Evolutionary conservation across 148 eudicot genomes (phyloP).

Genomic region (Beta vulgaris): DNA sequence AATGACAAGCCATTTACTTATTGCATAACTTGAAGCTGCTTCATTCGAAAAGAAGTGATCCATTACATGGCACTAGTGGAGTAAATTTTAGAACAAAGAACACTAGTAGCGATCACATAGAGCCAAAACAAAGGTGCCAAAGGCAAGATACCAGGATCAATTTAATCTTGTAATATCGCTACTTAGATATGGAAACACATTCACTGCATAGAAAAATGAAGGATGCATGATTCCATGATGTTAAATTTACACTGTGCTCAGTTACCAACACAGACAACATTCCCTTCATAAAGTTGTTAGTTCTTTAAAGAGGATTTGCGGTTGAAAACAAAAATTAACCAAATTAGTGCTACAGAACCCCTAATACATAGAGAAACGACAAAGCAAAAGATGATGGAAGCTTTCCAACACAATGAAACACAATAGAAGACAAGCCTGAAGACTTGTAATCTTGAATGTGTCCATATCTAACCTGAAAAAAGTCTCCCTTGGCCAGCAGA

Average conservation of each 20-base stretch:
- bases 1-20: not conserved
- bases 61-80: not conserved
- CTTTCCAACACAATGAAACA: not conserved
- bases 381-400: not conserved
- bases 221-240: not conserved
- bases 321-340: not conserved
- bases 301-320: not conserved
- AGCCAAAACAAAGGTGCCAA: not conserved
- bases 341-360: not conserved
- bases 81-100: not conserved
- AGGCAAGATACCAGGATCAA: not conserved
- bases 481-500: constrained; percentile 94
- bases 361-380: not conserved
- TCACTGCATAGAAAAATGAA: not conserved
- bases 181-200: not conserved
- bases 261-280: not conserved
- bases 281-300: no score
- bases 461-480: constrained; percentile 74
- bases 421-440: constrained; percentile 9
- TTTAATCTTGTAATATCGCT: not conserved
- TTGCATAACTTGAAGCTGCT: not conserved
- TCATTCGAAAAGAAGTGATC: not conserved
- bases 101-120: not conserved
- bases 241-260: not conserved
- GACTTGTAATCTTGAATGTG: not conserved